Percentiles rank a stretch among this genome's conserved stretches.
These are phyloP conservation scores for Arthroderma uncinatum DNA, from an alignment of 2,329 filamentous ascomycete genomes.

Conservation along the genomic window DNA sequence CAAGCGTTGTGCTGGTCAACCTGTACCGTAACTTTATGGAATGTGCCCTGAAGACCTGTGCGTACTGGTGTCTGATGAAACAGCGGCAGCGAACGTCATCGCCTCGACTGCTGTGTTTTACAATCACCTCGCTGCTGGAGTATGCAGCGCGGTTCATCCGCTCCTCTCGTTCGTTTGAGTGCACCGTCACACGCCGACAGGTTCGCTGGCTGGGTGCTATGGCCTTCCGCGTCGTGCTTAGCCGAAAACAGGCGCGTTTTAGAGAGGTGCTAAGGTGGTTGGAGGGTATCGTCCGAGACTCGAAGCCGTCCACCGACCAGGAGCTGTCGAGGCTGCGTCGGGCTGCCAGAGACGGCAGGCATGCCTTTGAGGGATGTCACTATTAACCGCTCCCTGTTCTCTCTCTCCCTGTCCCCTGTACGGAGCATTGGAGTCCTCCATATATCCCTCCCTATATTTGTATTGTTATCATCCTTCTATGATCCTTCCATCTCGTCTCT, in stretches of 20 bases:
- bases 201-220: slow-evolving; percentile 53
- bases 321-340: slow-evolving; percentile 25
- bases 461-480: too few species aligned
- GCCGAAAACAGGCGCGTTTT: slow-evolving; percentile 61
- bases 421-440: too few species aligned
- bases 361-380: not conserved
- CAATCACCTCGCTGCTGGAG: slow-evolving; percentile 43
- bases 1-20: slow-evolving; percentile 58
- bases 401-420: too few species aligned
- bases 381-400: too few species aligned
- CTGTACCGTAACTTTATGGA: slow-evolving; percentile 64
- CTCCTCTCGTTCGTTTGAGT: slow-evolving; percentile 36
- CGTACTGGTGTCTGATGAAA: slow-evolving; percentile 49
- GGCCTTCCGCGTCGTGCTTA: slow-evolving; percentile 60
- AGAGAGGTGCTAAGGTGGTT: slow-evolving; percentile 57
- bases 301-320: slow-evolving; percentile 28
- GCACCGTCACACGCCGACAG: slow-evolving; percentile 50
- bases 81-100: slow-evolving; percentile 18
- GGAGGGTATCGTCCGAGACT: slow-evolving; percentile 35
- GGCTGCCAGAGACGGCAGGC: slow-evolving; percentile 26
- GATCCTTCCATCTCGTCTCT: not conserved
- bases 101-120: slow-evolving; percentile 43
- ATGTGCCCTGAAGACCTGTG: slow-evolving; percentile 61
- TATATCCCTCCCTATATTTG: too few species aligned
- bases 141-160: slow-evolving; percentile 42